phyloP scores from a whole-genome alignment of 768 basidiomycete species.

The Suillus alpinus region DNA sequence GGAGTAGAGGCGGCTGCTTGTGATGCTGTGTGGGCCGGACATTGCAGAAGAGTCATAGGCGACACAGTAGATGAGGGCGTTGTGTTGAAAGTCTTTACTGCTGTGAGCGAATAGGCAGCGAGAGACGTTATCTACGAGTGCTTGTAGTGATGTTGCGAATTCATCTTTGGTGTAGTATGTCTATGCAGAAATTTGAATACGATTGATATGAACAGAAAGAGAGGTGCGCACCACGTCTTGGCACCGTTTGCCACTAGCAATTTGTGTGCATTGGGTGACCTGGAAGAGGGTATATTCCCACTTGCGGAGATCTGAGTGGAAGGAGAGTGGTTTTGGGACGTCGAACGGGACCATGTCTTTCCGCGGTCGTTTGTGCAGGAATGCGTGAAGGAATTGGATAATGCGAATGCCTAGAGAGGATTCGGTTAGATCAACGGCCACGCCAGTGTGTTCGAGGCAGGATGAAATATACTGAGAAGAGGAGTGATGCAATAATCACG shows the following conservation, averaged over 20 bases:
- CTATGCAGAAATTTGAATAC: constrained; percentile 36
- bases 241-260: constrained; percentile 57
- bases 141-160: constrained; percentile 58
- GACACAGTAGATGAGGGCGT: constrained; percentile 86
- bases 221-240: constrained; percentile 59
- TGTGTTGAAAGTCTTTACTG: constrained; percentile 75
- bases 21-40: constrained; percentile 41
- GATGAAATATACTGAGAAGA: constrained; percentile 4
- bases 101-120: constrained; percentile 90
- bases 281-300: constrained; percentile 79
- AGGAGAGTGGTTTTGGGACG: constrained; percentile 75
- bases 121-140: constrained; percentile 67
- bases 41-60: constrained; percentile 66
- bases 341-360: constrained; percentile 83
- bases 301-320: constrained; percentile 76
- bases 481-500: too few relatives aligned
- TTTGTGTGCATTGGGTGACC: constrained; percentile 58
- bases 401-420: constrained; percentile 75
- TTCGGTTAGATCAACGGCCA: background rate
- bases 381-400: constrained; percentile 72
- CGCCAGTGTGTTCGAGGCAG: too few relatives aligned
- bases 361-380: constrained; percentile 89
- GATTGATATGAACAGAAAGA: background rate
- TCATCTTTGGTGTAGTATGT: constrained; percentile 88
- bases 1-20: constrained; percentile 71